Conservation (phyloP, 1,139 yeast species). For the Hemisphaericaspora xylanilytica region DNA sequence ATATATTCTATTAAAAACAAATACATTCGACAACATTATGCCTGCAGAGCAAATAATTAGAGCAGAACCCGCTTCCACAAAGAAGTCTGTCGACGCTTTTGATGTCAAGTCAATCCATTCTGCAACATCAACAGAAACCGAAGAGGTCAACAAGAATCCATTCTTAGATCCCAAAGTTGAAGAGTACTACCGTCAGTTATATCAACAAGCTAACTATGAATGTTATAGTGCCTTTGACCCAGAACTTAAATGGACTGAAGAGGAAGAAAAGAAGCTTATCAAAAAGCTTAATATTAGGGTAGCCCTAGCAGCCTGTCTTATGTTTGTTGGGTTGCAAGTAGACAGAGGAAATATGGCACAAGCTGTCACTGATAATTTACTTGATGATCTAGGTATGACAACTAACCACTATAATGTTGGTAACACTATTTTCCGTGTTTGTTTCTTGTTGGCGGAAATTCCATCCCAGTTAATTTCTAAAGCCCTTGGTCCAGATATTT, state of each 20-base stretch:
- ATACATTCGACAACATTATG: too few species aligned
- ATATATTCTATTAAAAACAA: too few species aligned
- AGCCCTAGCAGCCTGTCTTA: not conserved
- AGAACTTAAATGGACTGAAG: not conserved
- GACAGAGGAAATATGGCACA: not conserved
- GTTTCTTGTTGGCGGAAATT: not conserved
- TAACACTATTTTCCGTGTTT: not conserved
- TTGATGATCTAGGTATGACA: not conserved
- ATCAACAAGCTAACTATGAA: not conserved
- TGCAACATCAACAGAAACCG: too few species aligned
- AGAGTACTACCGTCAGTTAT: not conserved
- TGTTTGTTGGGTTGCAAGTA: not conserved
- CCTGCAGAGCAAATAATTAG: too few species aligned
- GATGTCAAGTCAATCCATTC: too few species aligned
- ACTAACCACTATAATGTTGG: not conserved
- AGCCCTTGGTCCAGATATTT: not conserved
- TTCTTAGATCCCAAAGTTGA: not conserved
- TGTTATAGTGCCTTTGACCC: not conserved
- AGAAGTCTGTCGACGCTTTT: too few species aligned
- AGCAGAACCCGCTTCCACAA: too few species aligned
- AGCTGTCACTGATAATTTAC: not conserved
- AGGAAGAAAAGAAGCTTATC: not conserved
- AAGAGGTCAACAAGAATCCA: too few species aligned
- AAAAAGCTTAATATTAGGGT: not conserved
- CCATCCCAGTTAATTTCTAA: not conserved